A percentile compares a stretch with the other conserved stretches of the same genome.
Conservation (phyloP, 768 basidiomycete species). For the Suillus fuscotomentosus region DNA sequence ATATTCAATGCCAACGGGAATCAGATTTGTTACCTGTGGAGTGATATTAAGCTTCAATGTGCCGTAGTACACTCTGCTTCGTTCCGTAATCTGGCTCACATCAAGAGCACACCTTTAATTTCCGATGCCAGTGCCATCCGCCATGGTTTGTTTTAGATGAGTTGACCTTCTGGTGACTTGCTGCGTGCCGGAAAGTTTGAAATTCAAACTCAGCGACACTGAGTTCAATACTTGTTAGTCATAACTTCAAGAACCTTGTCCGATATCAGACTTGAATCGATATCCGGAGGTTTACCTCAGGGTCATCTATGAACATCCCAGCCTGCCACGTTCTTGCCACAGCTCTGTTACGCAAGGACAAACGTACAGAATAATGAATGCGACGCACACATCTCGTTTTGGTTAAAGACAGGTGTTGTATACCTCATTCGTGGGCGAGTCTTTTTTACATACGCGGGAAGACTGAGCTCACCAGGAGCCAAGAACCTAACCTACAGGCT, state of each 20-base stretch:
- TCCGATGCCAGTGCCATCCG: neutral
- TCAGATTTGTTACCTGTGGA: slow-evolving; percentile 45
- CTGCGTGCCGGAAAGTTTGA: neutral
- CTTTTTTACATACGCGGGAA: neutral
- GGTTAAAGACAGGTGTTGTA: neutral
- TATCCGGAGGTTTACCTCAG: neutral
- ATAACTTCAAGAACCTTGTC: neutral
- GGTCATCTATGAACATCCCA: neutral
- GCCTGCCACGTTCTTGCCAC: neutral
- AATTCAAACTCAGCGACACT: neutral
- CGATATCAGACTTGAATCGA: neutral
- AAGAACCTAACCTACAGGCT: neutral
- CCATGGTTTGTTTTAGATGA: neutral
- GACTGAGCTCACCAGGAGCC: neutral
- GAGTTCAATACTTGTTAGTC: neutral
- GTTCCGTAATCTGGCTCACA: slow-evolving; percentile 40
- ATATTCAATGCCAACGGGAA: neutral
- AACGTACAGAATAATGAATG: neutral
- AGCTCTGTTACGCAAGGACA: neutral
- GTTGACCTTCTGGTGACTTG: neutral
- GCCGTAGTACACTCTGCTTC: slow-evolving; percentile 50
- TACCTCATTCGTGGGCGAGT: neutral
- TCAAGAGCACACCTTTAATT: slow-evolving; percentile 54
- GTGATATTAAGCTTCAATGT: slow-evolving; percentile 53
- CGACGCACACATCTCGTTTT: neutral